Evolutionary conservation across 345 rosid species (phyloP), one percentile per base, ranked within the genome.

Genomic region (Melastoma malabathricum): DNA sequence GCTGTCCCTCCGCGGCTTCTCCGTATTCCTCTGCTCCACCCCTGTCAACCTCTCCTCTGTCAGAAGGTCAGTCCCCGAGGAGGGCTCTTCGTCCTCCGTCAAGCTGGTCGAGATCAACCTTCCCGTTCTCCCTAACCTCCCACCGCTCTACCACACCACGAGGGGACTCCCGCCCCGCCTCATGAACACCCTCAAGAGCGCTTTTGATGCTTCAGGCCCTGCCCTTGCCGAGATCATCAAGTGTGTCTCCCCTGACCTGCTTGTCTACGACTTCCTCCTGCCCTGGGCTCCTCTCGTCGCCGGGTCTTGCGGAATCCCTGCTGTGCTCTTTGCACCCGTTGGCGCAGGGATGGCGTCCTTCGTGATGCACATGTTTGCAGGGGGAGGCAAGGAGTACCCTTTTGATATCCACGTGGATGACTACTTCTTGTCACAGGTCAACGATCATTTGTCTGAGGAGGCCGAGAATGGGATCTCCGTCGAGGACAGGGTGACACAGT

Each of bases 91-190:
- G 18, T n/a, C 34, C 13, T 51, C 70, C 4, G 58, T 77, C 0
- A 18, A 72, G 19, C 49, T 78, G 15, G 39, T 64, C 1, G 78
- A 78, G 4, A 64, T 78, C 25, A 57, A 58, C 19, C 70, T 75
- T 16, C 72, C 70, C 0, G 45, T 64, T 1, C 49, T 54, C 41
- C 78, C 74, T 1, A 48, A 66, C 2, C 77, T 77, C 55, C 83
- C 83, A 52, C 73, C 75, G 17, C 71, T 64, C 10, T 39, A 46
- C 53, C 73, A 77, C 69, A 74, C 75, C 8, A 66, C 79, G 31
- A 77, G 64, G 17, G 75, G 64, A 27, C 56, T 71, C 15, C 71
- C 72, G 0, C 66, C 50, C 20, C 70, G 71, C 47, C 76, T 77
- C 51, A 58, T 68, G 61, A 18, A 54, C 5, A 56, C 63, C 15